A percentile compares a stretch with the other conserved stretches of the same genome.
These are phyloP conservation scores for Spirogloea muscicola DNA, from an alignment of 139 green algal species.

Conservation along the genomic window DNA sequence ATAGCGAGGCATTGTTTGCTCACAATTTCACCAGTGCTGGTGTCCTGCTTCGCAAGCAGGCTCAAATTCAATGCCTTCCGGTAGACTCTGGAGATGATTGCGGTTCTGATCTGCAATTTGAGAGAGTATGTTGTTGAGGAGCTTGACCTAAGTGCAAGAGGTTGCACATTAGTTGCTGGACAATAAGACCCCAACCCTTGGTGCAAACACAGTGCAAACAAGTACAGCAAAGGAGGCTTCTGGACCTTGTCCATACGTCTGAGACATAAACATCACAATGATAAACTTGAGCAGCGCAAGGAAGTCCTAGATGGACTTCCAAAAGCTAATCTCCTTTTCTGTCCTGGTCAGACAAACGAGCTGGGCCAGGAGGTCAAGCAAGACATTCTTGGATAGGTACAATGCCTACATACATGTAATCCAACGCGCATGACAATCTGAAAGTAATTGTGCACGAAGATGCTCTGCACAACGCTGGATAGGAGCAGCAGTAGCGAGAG, in stretches of 20 bases:
- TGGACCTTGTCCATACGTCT: not conserved
- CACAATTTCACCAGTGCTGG: constrained; percentile 42
- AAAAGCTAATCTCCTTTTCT: too few relatives aligned
- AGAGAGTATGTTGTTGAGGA: not conserved
- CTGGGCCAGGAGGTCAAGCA: too few relatives aligned
- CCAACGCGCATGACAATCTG: constrained; percentile 30
- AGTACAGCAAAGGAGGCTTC: too few relatives aligned
- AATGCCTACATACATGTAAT: constrained; percentile 20
- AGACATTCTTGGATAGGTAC: not conserved
- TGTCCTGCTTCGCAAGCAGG: not conserved
- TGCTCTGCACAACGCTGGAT: constrained; percentile 34
- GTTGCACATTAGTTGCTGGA: constrained; percentile 7
- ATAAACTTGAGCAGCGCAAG: not conserved
- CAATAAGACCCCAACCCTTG: not conserved
- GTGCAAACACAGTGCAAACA: too few relatives aligned
- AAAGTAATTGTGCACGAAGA: constrained; percentile 48
- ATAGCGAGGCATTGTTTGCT: not conserved
- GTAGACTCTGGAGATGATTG: constrained; percentile 32
- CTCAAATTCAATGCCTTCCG: constrained; percentile 30
- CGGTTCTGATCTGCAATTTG: constrained; percentile 8
- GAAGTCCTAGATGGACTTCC: not conserved
- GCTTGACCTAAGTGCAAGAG: not conserved
- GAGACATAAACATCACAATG: not conserved
- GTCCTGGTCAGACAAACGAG: not conserved
- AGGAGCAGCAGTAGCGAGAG: constrained; percentile 25